These are phyloP conservation scores for Lenzites betulinus DNA, from an alignment of 768 basidiomycete species.

Conservation along the genomic window DNA sequence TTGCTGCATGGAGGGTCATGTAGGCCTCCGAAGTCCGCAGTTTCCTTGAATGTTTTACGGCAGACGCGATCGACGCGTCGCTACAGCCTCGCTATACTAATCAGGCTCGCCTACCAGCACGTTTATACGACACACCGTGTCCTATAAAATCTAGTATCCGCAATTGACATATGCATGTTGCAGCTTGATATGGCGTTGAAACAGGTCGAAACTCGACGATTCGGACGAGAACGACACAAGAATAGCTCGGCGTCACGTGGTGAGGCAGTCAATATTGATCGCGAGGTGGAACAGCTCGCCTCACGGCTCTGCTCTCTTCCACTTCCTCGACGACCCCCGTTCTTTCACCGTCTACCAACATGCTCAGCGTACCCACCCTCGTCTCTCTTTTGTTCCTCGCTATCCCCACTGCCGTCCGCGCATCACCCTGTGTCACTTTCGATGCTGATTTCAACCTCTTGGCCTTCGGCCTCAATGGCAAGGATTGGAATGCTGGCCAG, in stretches of 20 bases:
- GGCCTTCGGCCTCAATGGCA: slow-evolving; percentile 80
- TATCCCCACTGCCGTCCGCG: slow-evolving; percentile 36
- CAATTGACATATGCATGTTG: too few species aligned
- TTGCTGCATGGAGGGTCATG: too few species aligned
- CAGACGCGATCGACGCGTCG: too few species aligned
- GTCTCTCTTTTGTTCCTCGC: slow-evolving; percentile 56
- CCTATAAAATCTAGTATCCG: too few species aligned
- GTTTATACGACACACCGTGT: too few species aligned
- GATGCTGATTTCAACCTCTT: slow-evolving; percentile 82
- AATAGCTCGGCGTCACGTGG: slow-evolving; percentile 11
- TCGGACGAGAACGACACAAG: too few species aligned
- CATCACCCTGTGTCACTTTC: slow-evolving; percentile 72
- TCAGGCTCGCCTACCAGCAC: too few species aligned
- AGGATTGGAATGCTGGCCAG: slow-evolving; percentile 81
- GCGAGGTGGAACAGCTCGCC: not conserved
- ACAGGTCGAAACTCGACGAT: too few species aligned
- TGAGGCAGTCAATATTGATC: not conserved
- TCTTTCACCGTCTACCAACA: slow-evolving; percentile 22
- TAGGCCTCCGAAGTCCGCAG: too few species aligned
- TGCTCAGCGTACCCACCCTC: slow-evolving; percentile 43
- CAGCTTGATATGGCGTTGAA: too few species aligned
- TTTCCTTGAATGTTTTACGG: too few species aligned
- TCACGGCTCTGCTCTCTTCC: not conserved
- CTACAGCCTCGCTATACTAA: too few species aligned
- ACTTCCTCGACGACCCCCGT: not conserved